Percentiles rank a stretch among this genome's conserved stretches.
These are phyloP conservation scores for Boletus sp. DNA, from an alignment of 768 basidiomycete species.

Conservation along the genomic window DNA sequence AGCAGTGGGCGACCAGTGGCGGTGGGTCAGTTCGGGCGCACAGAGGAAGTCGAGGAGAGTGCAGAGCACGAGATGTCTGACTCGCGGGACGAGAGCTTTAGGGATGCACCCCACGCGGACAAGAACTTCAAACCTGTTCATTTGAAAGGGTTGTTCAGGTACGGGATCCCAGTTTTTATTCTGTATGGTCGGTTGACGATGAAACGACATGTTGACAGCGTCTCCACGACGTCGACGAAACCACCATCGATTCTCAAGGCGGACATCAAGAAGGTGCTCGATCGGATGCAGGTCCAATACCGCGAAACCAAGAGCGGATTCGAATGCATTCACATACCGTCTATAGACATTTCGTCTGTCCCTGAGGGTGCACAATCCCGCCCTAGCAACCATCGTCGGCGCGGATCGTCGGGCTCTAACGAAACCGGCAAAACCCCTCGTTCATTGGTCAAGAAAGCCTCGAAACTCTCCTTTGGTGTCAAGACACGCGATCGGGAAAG, in stretches of 20 bases:
- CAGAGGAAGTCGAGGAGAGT: conserved; percentile 46
- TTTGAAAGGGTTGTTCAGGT: conserved; percentile 95
- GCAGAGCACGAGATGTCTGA: conserved; percentile 39
- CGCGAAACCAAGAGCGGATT: conserved; percentile 87
- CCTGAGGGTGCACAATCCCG: conserved; percentile 38
- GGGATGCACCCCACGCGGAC: conserved; percentile 47
- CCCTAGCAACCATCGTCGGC: conserved; percentile 38
- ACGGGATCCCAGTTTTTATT: conserved; percentile 7
- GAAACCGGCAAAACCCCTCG: conserved; percentile 50
- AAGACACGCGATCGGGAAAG: conserved; percentile 48
- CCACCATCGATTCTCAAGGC: conserved; percentile 72
- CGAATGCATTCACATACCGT: conserved; percentile 94
- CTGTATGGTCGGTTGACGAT: conserved; percentile 2
- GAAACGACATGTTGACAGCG: conserved; percentile 43
- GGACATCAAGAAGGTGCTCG: conserved; percentile 83
- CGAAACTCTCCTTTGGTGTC: conserved; percentile 74
- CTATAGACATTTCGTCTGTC: conserved; percentile 84
- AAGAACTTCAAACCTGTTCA: conserved; percentile 92
- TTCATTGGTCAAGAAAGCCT: conserved; percentile 67
- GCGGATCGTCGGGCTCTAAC: conserved; percentile 47
- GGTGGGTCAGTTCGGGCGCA: conserved; percentile 50
- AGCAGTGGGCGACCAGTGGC: conserved; percentile 26
- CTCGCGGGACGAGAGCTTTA: conserved; percentile 42
- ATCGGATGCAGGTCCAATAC: conserved; percentile 94
- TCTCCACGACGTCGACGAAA: conserved; percentile 94